Evolutionary conservation across 2,329 filamentous ascomycete genomes (phyloP), one percentile per base, ranked within the genome.

Genomic region (Ceratocystis variospora): DNA sequence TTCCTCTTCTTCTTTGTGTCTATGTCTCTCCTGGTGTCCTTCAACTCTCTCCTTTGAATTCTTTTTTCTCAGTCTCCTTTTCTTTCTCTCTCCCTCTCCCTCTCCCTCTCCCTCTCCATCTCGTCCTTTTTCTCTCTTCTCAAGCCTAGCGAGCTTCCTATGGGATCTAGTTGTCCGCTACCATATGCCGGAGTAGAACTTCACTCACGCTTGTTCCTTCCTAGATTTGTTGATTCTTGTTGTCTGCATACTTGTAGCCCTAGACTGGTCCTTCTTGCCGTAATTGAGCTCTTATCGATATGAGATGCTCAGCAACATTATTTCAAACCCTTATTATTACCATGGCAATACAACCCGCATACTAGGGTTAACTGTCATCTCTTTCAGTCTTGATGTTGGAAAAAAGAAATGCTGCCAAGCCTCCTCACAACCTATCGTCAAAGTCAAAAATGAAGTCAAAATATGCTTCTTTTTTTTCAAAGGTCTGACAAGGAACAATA

Each of bases 381-480:
- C 48, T 10, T 25, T 22, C 19, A 50, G 15, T 50, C 3, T 19
- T 12, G 22, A 19, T 22, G 19, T 2, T 48, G 48, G 15, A n/a
- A 4, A 33, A 57, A 12, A 22, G n/a, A 4, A 28, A 12, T 22
- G 8, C 28, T 25, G 19, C 7, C 10, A 57, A 5, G 3, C 12
- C 28, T 57, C 53, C 3, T 5, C 25, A 2, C 28, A 33, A 37
- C 37, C 17, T 7, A 59, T 59, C 28, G 7, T 59, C 12, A 59
- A 37, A 37, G 55, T 19, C 28, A 37, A 31, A 31, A 12, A 37
- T 59, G 55, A 59, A 37, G 55, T 59, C 55, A 37, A 59, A 59
- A 37, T 59, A 59, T 59, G 55, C 55, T 22, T 55, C 50, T 25
- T n/a, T 5, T 31, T n/a, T 17, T 59, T 25, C 33, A 28, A 59